phyloP scores from a whole-genome alignment of 129 eudicot species.

The Tanacetum coccineum region DNA sequence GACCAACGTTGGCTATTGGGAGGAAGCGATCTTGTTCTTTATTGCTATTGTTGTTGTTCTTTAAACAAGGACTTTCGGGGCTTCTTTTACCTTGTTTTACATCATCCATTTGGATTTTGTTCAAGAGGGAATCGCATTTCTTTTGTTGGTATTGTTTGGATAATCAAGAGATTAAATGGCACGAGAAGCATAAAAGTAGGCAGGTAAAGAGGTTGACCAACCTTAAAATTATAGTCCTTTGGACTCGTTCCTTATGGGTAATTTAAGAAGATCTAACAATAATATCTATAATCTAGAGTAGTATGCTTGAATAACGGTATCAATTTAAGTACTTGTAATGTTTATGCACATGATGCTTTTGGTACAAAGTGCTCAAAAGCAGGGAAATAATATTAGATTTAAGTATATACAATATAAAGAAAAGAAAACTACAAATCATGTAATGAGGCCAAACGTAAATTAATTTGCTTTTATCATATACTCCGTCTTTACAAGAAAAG shows the following conservation, averaged over 20 bases:
- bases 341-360: no score
- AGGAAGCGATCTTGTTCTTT: slow-evolving; percentile 70
- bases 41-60: slow-evolving; percentile 37
- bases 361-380: no score
- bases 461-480: no score
- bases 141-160: slow-evolving; percentile 33
- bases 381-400: no score
- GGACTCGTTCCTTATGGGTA: slow-evolving; percentile 48
- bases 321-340: no score
- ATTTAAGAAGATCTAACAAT: slow-evolving; percentile 19
- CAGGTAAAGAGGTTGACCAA: slow-evolving; percentile 42
- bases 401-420: no score
- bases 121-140: slow-evolving; percentile 25
- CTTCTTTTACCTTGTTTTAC: slow-evolving; percentile 39
- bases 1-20: slow-evolving; percentile 70
- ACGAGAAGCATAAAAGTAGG: slow-evolving; percentile 40
- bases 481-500: no score
- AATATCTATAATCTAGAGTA: slow-evolving; percentile 24
- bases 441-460: no score
- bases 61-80: slow-evolving; percentile 48
- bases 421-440: no score
- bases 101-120: slow-evolving; percentile 36
- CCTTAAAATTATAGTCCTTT: slow-evolving; percentile 31
- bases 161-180: slow-evolving; percentile 30
- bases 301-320: not conserved